Base-by-base conservation (phyloP, 2,329 filamentous ascomycete species). In the Myriosclerotinia scirpicola region DNA sequence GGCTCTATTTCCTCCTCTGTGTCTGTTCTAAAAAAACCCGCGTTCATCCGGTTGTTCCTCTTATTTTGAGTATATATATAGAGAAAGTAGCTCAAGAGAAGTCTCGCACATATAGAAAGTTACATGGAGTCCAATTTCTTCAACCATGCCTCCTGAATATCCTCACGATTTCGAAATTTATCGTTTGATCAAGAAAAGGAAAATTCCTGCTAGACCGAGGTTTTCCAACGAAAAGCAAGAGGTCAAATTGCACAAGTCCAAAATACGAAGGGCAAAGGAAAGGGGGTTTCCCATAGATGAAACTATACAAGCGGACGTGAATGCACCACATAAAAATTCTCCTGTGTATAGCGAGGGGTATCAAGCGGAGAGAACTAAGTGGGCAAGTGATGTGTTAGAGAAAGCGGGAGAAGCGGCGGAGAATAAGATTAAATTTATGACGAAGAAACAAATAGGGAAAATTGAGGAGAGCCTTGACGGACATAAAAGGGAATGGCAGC, bases 51-150 rank as follows among this genome's bases (percentile, higher is more conserved):
- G 26, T 15, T 55, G 17, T 9, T 22, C 11, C 20, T 65, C 65
- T 6, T 30, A 17, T 12, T 7, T 63, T 48, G 34, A 14, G 3
- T 3, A 46, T 46, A 6, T 52, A 42, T 22, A 22, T 3, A 30
- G 52, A 55, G 55, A 46, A 46, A 46, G 40, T 59, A n/a, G 0
- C 55, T 59, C 55, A 14, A 53, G 59, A 54, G 59, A 54, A 54
- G 59, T 50, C 26, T 38, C 40, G 46, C 46, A 54, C 22, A n/a
- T 55, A 36, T 38, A 15, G 34, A 40, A 42, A 15, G 34, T 20
- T 54, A 7, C 17, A 14, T 26, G 11, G 26, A 9, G 26, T 46
- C 20, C 17, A 15, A 12, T 46, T 9, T 3, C 22, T 14, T 5
- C 6, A 9, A 6, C 11, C 6, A 4, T 2, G 5, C 2, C 15